These are phyloP conservation scores for Vaccinium myrtillus DNA, from an alignment of 148 eudicot genomes.

Conservation along the genomic window DNA sequence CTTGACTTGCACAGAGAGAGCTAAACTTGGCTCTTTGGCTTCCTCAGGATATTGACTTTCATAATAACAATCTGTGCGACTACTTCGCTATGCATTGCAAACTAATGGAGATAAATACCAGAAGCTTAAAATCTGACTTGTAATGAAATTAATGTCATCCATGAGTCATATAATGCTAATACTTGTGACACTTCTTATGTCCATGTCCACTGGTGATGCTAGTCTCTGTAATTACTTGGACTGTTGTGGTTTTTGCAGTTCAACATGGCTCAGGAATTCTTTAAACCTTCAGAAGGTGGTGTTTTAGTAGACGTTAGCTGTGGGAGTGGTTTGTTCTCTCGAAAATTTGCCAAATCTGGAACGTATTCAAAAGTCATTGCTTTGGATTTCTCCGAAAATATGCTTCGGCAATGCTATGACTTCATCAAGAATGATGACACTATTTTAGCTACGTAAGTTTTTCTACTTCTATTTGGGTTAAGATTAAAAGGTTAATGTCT, in stretches of 20 bases:
- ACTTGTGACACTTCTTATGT: neutral
- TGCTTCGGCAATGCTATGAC: slow-evolving; percentile 93
- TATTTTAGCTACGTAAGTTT: slow-evolving; percentile 52
- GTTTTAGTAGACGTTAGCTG: slow-evolving; percentile 90
- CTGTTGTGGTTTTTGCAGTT: slow-evolving; percentile 50
- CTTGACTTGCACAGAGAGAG: neutral
- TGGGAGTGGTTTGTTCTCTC: slow-evolving; percentile 92
- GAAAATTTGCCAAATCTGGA: slow-evolving; percentile 82
- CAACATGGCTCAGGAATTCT: slow-evolving; percentile 93
- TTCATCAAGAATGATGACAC: slow-evolving; percentile 72
- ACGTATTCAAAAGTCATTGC: slow-evolving; percentile 79
- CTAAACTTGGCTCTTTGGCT: neutral
- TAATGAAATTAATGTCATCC: neutral
- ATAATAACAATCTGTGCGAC: neutral
- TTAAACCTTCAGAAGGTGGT: slow-evolving; percentile 85
- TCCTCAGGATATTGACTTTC: neutral
- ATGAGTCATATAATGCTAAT: neutral
- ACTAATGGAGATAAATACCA: neutral
- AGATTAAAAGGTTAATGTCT: neutral
- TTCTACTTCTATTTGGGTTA: neutral
- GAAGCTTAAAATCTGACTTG: neutral
- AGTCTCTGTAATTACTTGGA: slow-evolving; percentile 12
- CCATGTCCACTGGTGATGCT: neutral
- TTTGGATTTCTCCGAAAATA: slow-evolving; percentile 93
- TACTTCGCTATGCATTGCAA: neutral